phyloP scores from a whole-genome alignment of 2,329 filamentous ascomycete genomes.

The Pseudogymnoascus sp. region DNA sequence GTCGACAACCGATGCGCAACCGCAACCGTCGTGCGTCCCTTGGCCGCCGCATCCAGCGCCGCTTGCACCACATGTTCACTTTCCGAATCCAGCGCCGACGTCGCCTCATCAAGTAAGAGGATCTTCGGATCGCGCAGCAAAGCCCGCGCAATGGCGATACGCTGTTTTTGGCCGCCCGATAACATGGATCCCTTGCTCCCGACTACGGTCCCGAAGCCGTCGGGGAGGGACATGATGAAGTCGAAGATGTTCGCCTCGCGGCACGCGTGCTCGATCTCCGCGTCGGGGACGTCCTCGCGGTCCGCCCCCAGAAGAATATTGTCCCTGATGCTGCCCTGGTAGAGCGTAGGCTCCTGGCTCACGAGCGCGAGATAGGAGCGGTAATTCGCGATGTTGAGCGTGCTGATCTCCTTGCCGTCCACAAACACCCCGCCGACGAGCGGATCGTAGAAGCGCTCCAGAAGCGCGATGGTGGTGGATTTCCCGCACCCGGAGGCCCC shows the following conservation, averaged over 20 bases:
- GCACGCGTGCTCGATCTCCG: conserved; percentile 68
- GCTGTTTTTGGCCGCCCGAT: conserved; percentile 89
- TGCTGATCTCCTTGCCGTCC: conserved; percentile 73
- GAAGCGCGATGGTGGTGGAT: conserved; percentile 80
- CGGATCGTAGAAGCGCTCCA: conserved; percentile 93
- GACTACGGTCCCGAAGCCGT: conserved; percentile 77
- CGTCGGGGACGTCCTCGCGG: conserved; percentile 59
- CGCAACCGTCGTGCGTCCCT: conserved; percentile 83
- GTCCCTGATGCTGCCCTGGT: conserved; percentile 83
- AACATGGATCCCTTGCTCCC: conserved; percentile 80
- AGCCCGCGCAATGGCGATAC: conserved; percentile 81
- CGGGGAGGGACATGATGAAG: conserved; percentile 77
- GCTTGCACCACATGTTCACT: conserved; percentile 73
- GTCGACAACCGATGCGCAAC: conserved; percentile 88
- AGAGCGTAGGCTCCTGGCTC: conserved; percentile 88
- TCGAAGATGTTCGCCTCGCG: conserved; percentile 89
- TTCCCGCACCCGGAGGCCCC: conserved; percentile 95
- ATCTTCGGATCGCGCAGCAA: conserved; percentile 86
- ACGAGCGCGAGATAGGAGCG: conserved; percentile 78
- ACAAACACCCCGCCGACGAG: conserved; percentile 71
- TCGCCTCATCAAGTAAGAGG: conserved; percentile 74
- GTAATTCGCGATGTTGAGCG: conserved; percentile 78
- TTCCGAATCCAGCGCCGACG: conserved; percentile 67
- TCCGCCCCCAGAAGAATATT: conserved; percentile 78
- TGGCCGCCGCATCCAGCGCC: conserved; percentile 71